These are phyloP conservation scores for Hypoxylon sp. DNA, from an alignment of 2,329 filamentous ascomycete species.

Conservation along the genomic window DNA sequence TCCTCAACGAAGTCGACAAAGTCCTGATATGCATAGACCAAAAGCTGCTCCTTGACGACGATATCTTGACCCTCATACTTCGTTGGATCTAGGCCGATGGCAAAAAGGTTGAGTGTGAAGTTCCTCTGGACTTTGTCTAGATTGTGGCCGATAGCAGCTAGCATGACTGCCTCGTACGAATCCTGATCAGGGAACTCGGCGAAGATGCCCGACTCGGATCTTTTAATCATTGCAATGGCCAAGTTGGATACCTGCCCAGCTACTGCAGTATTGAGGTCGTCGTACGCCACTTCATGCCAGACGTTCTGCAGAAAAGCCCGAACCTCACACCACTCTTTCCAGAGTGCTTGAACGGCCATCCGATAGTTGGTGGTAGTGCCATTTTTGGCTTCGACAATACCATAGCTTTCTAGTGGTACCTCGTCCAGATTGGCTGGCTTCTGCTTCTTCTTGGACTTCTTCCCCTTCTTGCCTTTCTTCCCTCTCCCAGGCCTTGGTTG, in stretches of 20 bases:
- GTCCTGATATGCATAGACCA: slow-evolving; percentile 58
- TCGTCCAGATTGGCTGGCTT: slow-evolving; percentile 48
- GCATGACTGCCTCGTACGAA: slow-evolving; percentile 58
- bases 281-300: slow-evolving; percentile 61
- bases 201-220: slow-evolving; percentile 55
- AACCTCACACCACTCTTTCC: slow-evolving; percentile 55
- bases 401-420: slow-evolving; percentile 59
- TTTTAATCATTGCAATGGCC: slow-evolving; percentile 58
- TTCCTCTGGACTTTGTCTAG: slow-evolving; percentile 49
- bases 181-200: slow-evolving; percentile 61
- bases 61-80: slow-evolving; percentile 33
- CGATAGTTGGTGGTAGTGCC: slow-evolving; percentile 57
- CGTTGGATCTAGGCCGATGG: background rate
- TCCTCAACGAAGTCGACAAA: slow-evolving; percentile 61
- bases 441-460: slow-evolving; percentile 34
- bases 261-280: slow-evolving; percentile 59
- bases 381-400: slow-evolving; percentile 57
- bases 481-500: slow-evolving; percentile 37
- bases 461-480: slow-evolving; percentile 40
- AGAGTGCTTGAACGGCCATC: slow-evolving; percentile 57
- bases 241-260: slow-evolving; percentile 58
- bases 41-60: slow-evolving; percentile 59
- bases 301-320: slow-evolving; percentile 56
- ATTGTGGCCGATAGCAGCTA: slow-evolving; percentile 56
- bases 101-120: slow-evolving; percentile 26